A percentile compares a stretch with the other conserved stretches of the same genome.
These are phyloP conservation scores for Alternaria conjuncta DNA, from an alignment of 2,329 filamentous ascomycete genomes.

Conservation along the genomic window DNA sequence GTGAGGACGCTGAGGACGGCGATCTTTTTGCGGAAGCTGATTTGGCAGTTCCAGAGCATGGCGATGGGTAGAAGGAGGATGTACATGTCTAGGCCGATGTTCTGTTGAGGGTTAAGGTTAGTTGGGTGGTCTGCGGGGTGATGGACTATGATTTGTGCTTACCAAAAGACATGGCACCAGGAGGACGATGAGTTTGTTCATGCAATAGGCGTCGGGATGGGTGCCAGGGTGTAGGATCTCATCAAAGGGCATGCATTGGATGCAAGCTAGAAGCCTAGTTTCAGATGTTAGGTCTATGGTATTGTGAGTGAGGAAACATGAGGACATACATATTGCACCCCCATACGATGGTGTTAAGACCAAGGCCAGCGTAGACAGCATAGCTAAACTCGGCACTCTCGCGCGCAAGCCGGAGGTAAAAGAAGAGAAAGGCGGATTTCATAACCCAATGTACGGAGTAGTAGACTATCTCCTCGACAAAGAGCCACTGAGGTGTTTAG, in stretches of 20 bases:
- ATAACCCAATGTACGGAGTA: constrained; percentile 40
- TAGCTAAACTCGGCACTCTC: constrained; percentile 26
- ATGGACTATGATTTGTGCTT: background rate
- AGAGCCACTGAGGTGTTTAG: constrained; percentile 21
- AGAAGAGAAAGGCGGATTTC: constrained; percentile 45
- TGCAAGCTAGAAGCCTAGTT: constrained; percentile 28
- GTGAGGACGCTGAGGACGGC: constrained; percentile 32
- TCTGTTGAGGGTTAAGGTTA: constrained; percentile 12
- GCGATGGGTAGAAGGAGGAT: constrained; percentile 31
- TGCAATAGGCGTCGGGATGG: constrained; percentile 30
- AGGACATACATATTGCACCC: constrained; percentile 30
- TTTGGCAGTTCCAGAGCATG: constrained; percentile 25
- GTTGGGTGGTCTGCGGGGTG: background rate
- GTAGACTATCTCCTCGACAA: constrained; percentile 43
- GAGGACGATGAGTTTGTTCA: constrained; percentile 35
- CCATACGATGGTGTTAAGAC: constrained; percentile 32
- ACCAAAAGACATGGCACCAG: constrained; percentile 35
- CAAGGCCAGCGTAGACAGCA: constrained; percentile 33
- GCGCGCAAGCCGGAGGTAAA: constrained; percentile 42
- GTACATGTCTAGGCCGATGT: constrained; percentile 27
- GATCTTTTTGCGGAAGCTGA: constrained; percentile 25
- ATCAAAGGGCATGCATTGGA: constrained; percentile 43
- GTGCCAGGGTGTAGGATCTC: constrained; percentile 35
- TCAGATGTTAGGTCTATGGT: background rate
- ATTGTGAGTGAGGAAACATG: background rate